Evolutionary conservation across 139 green algal genomes (phyloP).

Genomic region (Auxenochlorella pyrenoidosa): DNA sequence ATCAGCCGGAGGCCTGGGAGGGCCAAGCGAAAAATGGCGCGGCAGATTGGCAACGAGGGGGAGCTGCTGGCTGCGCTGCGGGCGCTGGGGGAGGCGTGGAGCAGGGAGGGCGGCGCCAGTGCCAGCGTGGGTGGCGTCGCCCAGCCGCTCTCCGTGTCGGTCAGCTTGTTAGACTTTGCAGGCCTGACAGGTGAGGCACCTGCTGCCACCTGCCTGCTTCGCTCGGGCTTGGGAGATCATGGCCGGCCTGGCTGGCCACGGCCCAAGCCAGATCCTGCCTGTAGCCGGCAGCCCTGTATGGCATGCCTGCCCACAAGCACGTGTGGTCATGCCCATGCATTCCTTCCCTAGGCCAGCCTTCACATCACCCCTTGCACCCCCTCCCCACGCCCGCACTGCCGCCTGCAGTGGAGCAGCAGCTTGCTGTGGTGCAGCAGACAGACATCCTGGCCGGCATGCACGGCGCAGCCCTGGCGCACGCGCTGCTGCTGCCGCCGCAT

Average conservation of each 20-base stretch:
- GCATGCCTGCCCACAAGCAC: not conserved
- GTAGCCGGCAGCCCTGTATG: not conserved
- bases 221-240: no score
- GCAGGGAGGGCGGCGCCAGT: not conserved
- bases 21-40: constrained; percentile 1
- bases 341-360: not conserved
- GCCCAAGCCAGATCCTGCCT: no score
- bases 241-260: no score
- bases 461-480: constrained; percentile 83
- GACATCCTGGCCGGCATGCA: constrained; percentile 82
- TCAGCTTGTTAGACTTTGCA: constrained; percentile 36
- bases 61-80: constrained; percentile 19
- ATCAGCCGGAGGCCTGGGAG: constrained; percentile 20
- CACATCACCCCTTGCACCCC: not conserved
- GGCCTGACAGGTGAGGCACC: not conserved
- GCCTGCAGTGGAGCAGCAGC: constrained; percentile 71
- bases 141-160: not conserved
- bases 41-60: constrained; percentile 33
- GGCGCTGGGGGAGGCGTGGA: not conserved
- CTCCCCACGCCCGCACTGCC: no score
- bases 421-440: constrained; percentile 66
- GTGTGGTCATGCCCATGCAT: not conserved
- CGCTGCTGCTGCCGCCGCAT: constrained; percentile 76
- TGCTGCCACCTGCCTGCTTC: not conserved
- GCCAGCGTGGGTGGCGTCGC: not conserved